These are phyloP conservation scores for Penicillium riverlandense DNA, from an alignment of 495 filamentous ascomycete genomes.

Conservation along the genomic window DNA sequence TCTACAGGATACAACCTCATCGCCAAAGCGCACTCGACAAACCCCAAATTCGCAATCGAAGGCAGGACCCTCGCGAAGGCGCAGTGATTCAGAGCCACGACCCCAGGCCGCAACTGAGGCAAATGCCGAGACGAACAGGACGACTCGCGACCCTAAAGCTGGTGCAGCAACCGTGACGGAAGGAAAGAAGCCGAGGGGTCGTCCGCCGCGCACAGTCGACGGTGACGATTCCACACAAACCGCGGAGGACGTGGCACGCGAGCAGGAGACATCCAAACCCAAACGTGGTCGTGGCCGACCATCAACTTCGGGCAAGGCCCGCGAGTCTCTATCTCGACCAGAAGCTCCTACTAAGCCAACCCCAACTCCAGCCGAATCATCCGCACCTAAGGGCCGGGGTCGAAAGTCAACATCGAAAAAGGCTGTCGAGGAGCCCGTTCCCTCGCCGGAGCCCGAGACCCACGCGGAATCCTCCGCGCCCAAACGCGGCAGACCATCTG, in stretches of 20 bases:
- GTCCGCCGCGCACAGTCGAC: background rate
- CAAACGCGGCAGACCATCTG: slow-evolving; percentile 2
- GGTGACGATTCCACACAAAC: background rate
- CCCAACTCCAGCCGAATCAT: slow-evolving; percentile 2
- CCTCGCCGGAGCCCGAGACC: slow-evolving; percentile 2
- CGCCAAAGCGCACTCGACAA: too few species aligned
- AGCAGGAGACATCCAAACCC: background rate
- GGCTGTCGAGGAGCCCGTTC: background rate
- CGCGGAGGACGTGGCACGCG: background rate
- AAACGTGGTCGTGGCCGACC: slow-evolving; percentile 8
- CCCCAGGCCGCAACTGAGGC: background rate
- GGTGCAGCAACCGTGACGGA: background rate
- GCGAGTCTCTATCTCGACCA: background rate
- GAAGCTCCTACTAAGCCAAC: background rate
- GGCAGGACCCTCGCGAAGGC: background rate
- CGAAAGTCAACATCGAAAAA: slow-evolving; percentile 2
- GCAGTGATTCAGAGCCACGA: background rate
- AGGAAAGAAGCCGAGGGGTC: slow-evolving; percentile 1
- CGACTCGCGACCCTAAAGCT: background rate
- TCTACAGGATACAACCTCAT: too few species aligned
- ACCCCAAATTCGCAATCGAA: background rate
- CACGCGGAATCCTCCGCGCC: background rate
- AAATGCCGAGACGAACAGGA: background rate
- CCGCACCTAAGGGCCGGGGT: background rate
- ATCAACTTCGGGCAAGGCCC: background rate